Percentiles rank a stretch among this genome's conserved stretches.
phyloP scores from a whole-genome alignment of 169 alveolate species.

The Cryptosporidium muris region DNA sequence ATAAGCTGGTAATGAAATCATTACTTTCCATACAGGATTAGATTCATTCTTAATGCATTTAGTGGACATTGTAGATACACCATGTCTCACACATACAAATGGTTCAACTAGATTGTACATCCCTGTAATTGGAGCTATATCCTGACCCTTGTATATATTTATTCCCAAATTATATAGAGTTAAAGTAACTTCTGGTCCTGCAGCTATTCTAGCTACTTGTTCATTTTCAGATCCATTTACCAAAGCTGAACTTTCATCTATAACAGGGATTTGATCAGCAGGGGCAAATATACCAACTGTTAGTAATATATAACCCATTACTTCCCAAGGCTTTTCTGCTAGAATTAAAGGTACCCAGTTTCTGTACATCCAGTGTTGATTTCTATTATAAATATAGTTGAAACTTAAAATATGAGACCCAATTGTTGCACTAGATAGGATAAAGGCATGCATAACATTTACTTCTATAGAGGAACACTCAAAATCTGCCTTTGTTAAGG shows the following conservation, averaged over 20 bases:
- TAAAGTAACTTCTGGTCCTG: slow-evolving; percentile 59
- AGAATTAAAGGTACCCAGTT: slow-evolving; percentile 81
- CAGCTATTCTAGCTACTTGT: slow-evolving; percentile 41
- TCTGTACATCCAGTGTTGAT: slow-evolving; percentile 85
- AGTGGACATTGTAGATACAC: slow-evolving; percentile 81
- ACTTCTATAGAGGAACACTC: slow-evolving; percentile 81
- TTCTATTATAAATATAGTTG: slow-evolving; percentile 80
- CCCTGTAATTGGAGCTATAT: slow-evolving; percentile 73
- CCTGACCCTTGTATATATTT: slow-evolving; percentile 79
- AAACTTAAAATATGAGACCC: slow-evolving; percentile 85
- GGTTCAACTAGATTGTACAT: slow-evolving; percentile 77
- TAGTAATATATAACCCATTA: slow-evolving; percentile 78
- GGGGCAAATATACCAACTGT: slow-evolving; percentile 87
- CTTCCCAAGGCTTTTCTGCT: slow-evolving; percentile 75
- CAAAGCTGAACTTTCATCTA: slow-evolving; percentile 78
- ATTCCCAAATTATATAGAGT: slow-evolving; percentile 72
- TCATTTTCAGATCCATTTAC: slow-evolving; percentile 18
- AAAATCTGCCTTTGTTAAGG: slow-evolving; percentile 79
- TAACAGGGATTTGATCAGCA: slow-evolving; percentile 84
- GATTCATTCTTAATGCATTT: slow-evolving; percentile 80
- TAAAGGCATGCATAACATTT: slow-evolving; percentile 81
- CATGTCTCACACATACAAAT: slow-evolving; percentile 83
- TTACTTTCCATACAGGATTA: slow-evolving; percentile 84
- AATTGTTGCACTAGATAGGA: slow-evolving; percentile 81
- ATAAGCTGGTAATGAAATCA: slow-evolving; percentile 80